Conservation (phyloP, 2,329 filamentous ascomycete genomes). For the Calonectria pauciramosa region DNA sequence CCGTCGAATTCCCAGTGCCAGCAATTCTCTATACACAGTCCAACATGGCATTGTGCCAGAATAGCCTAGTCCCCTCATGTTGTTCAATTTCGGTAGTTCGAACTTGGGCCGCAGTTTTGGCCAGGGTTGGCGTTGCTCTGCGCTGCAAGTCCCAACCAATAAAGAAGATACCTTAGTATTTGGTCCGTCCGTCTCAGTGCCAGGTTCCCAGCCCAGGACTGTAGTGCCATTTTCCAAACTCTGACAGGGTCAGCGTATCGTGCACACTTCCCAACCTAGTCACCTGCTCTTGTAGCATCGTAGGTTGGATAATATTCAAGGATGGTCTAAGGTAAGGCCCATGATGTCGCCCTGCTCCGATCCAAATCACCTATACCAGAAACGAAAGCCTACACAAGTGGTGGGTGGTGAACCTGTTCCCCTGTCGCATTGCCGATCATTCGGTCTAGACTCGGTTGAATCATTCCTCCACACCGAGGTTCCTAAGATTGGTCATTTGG, state of each 20-base stretch:
- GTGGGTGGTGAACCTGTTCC: neutral
- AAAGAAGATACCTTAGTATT: neutral
- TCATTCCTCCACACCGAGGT: neutral
- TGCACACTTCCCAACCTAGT: neutral
- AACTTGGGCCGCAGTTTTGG: neutral
- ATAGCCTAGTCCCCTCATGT: neutral
- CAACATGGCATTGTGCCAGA: neutral
- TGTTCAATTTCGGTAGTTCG: conserved; percentile 10
- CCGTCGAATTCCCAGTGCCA: neutral
- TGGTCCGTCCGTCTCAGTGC: neutral
- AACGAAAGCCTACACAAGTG: neutral
- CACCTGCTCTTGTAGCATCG: neutral
- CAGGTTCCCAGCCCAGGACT: too few species aligned
- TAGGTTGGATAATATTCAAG: neutral
- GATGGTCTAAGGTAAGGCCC: neutral
- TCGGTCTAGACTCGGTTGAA: conserved; percentile 27
- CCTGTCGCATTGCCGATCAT: conserved; percentile 32
- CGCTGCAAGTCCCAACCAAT: neutral
- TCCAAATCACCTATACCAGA: neutral
- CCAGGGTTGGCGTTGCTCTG: neutral
- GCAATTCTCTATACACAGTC: neutral
- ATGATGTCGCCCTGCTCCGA: neutral
- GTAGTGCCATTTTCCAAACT: neutral
- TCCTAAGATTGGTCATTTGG: neutral
- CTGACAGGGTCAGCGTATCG: neutral